Evolutionary conservation across 2,329 filamentous ascomycete species (phyloP).

Genomic region (Cadophora gregata): DNA sequence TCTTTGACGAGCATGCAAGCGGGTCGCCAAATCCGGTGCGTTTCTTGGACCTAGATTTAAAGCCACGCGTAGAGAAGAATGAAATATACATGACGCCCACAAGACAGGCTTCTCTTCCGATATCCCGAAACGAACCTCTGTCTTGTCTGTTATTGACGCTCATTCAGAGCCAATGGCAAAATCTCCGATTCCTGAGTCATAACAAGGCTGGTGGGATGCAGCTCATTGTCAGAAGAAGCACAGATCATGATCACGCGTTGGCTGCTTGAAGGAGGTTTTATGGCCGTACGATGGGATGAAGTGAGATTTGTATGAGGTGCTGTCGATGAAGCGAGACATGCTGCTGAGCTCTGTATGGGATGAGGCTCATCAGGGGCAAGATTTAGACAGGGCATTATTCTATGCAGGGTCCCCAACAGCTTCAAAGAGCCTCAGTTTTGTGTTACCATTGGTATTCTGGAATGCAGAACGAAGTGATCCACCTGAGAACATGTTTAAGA

Average conservation of each 20-base stretch:
- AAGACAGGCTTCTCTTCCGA: neutral
- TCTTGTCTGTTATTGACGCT: no score
- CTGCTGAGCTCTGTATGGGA: no score
- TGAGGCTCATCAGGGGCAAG: slow-evolving; percentile 14
- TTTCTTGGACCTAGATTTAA: neutral
- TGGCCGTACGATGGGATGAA: neutral
- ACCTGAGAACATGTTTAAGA: neutral
- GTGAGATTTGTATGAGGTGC: neutral
- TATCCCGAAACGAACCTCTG: neutral
- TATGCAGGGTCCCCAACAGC: slow-evolving; percentile 9
- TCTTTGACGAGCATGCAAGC: neutral
- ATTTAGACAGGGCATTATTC: slow-evolving; percentile 19
- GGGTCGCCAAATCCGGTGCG: neutral
- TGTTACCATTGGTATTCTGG: neutral
- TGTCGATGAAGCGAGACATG: slow-evolving; percentile 14
- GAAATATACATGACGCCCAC: neutral
- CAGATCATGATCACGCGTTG: neutral
- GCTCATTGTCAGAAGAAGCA: neutral
- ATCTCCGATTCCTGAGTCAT: neutral
- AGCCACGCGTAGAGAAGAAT: no score
- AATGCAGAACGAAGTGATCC: neutral
- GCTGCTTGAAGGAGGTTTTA: slow-evolving; percentile 1
- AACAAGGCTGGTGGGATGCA: neutral
- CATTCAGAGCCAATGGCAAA: neutral
- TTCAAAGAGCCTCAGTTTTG: slow-evolving; percentile 30